Evolutionary conservation across 176 grass and related monocot genomes (phyloP), one percentile per base, ranked within the genome.

Genomic region (Tillandsia fasciculata): DNA sequence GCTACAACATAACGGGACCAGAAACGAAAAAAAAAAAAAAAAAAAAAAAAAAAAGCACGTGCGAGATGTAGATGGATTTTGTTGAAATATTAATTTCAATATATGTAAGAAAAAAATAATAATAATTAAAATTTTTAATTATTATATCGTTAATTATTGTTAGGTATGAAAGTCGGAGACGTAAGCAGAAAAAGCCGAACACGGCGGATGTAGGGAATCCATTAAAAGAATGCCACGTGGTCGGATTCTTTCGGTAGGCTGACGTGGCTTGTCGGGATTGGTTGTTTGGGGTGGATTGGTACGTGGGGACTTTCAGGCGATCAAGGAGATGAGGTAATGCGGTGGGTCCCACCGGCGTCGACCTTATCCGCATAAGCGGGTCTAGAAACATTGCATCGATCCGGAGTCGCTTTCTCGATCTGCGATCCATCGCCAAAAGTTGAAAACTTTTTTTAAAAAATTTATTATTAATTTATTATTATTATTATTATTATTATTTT

Each of bases 381-480:
- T 78, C 67, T 71, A 64, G 68, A 70, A 79, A 27, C 57, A 79
- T 52, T 72, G 77, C 10, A 65, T 56, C 33, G 2, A 15, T 17
- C 54, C 56, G 24, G 5, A 42, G 33, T 9, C 56, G 8, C 56
- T n/a, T 23, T 22, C 3, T 9, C 17, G 22, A 61, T 61, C 56
- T 7, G 17, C 56, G 56, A 23, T 61, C 10, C 15, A 10, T 10
- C n/a, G 17, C 15, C 15, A 23, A 18, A 9, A 15, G 12, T n/a
- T 20, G 56, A n/a, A 15, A 59, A 61, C 53, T n/a, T 3, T n/a
- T 56, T 7, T 12, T 56, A 12, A 9, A 12, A 53, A 12, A 53
- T 2, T n/a, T 56, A 13, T 56, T 56, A 53, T 53, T 53, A 12
- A 11, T 7, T 56, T n/a, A 3, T 12, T 56, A 12, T 56, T 56